Conservation (phyloP, 306 rosid genomes). For the Canavalia ensiformis region DNA sequence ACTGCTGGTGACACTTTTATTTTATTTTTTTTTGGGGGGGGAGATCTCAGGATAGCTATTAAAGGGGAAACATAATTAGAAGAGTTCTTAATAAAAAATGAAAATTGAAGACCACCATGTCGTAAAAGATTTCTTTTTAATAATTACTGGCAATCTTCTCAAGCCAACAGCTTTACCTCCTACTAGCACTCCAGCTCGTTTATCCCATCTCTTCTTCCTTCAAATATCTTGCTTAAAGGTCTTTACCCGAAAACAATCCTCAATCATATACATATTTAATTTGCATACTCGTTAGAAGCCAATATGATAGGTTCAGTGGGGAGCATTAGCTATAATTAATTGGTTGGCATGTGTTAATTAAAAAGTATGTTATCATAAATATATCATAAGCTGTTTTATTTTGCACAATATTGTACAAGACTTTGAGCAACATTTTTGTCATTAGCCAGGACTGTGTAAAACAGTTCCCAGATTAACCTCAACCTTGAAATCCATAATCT, state of each 20-base stretch:
- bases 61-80: background rate
- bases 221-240: background rate
- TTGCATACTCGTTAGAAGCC: background rate
- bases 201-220: constrained; percentile 20
- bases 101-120: constrained; percentile 3
- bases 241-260: background rate
- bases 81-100: constrained; percentile 18
- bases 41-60: background rate
- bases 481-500: constrained; percentile 20
- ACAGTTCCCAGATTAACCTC: background rate
- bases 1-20: background rate
- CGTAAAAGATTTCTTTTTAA: background rate
- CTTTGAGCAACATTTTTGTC: background rate
- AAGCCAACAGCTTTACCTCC: constrained; percentile 3
- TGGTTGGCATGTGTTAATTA: constrained; percentile 1
- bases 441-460: background rate
- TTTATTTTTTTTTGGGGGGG: background rate
- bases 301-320: background rate
- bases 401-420: background rate
- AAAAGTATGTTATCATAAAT: background rate
- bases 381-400: background rate
- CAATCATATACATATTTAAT: constrained; percentile 4
- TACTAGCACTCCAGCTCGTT: background rate
- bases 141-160: constrained; percentile 1
- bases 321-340: background rate